These are phyloP conservation scores for Euphorbia celastroides DNA, from an alignment of 441 rosid genomes.

Conservation along the genomic window DNA sequence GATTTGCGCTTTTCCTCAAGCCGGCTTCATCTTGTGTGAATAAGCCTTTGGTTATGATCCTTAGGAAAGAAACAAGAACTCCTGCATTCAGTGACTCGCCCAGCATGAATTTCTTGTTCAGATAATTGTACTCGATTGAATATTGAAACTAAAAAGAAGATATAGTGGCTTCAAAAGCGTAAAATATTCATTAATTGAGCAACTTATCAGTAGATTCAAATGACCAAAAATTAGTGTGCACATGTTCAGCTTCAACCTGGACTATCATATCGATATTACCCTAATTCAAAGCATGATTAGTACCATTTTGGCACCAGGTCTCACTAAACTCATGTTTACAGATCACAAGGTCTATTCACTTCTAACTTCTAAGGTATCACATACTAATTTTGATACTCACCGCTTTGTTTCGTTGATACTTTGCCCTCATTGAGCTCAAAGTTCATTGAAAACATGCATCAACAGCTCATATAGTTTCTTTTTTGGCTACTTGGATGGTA, in stretches of 20 bases:
- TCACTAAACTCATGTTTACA: neutral
- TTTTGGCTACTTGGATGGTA: neutral
- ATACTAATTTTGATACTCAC: neutral
- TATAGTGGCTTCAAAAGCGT: neutral
- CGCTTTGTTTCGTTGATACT: neutral
- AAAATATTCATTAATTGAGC: neutral
- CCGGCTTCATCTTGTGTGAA: slow-evolving; percentile 70
- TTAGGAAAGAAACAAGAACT: slow-evolving; percentile 75
- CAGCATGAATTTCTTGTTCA: slow-evolving; percentile 4
- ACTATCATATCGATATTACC: neutral
- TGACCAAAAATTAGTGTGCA: neutral
- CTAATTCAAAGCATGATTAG: neutral
- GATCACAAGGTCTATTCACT: neutral
- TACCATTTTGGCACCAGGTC: neutral
- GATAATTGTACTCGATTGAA: neutral
- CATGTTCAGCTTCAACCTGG: neutral
- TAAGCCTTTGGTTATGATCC: slow-evolving; percentile 73
- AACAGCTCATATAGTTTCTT: neutral
- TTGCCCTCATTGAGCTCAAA: slow-evolving; percentile 4
- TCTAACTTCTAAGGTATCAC: neutral
- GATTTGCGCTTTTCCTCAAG: slow-evolving; percentile 66
- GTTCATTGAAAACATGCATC: neutral
- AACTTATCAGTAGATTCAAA: neutral
- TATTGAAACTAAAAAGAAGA: neutral
- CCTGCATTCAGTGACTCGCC: slow-evolving; percentile 45